These are phyloP conservation scores for Dendrostoma leiphaemia DNA, from an alignment of 2,329 filamentous ascomycete species.

Conservation along the genomic window DNA sequence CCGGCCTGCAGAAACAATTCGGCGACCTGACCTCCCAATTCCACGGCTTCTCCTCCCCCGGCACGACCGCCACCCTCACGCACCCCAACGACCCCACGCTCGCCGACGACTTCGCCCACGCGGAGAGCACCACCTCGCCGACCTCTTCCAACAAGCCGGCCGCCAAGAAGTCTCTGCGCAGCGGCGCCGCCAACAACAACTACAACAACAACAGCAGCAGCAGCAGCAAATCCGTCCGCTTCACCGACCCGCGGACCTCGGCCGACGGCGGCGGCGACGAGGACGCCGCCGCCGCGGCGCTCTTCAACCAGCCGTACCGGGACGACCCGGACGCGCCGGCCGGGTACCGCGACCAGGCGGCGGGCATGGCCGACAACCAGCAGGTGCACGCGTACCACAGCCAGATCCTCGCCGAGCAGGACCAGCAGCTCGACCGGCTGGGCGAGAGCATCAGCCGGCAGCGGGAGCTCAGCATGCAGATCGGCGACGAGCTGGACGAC, in stretches of 20 bases:
- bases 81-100: slow-evolving; percentile 65
- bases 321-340: slow-evolving; percentile 61
- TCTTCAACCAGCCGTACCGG: slow-evolving; percentile 59
- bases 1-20: slow-evolving; percentile 70
- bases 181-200: slow-evolving; percentile 50
- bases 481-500: slow-evolving; percentile 90
- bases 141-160: slow-evolving; percentile 33
- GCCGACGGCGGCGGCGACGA: slow-evolving; percentile 37
- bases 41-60: slow-evolving; percentile 58
- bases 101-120: slow-evolving; percentile 62
- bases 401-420: slow-evolving; percentile 81
- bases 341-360: slow-evolving; percentile 60
- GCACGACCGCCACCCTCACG: slow-evolving; percentile 49
- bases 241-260: slow-evolving; percentile 50
- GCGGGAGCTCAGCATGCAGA: slow-evolving; percentile 89
- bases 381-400: slow-evolving; percentile 86
- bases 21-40: slow-evolving; percentile 78
- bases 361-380: slow-evolving; percentile 64
- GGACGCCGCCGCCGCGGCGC: slow-evolving; percentile 55
- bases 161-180: slow-evolving; percentile 26
- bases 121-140: slow-evolving; percentile 39
- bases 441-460: slow-evolving; percentile 86
- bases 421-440: slow-evolving; percentile 85
- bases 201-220: slow-evolving; percentile 35
- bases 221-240: slow-evolving; percentile 40